Base-by-base conservation (phyloP, 73 alveolate species). In the Symbiodinium pilosum region DNA sequence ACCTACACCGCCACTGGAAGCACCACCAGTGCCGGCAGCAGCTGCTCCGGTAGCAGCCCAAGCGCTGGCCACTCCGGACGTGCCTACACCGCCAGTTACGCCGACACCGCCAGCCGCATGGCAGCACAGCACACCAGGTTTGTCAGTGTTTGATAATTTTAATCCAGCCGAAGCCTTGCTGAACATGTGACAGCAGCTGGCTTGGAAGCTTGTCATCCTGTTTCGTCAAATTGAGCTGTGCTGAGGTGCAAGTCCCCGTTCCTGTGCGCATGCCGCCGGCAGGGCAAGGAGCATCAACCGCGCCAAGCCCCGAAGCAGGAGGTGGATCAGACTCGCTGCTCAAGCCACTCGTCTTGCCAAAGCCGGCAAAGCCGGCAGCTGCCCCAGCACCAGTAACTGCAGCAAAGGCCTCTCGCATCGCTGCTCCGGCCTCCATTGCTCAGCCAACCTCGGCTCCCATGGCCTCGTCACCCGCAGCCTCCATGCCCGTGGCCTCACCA, bases 41-140 rank as follows among this genome's bases (percentile, higher is more conserved):
- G n/a, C 83, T 11, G 94, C 94, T 8, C 68, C 94, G 34, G 94
- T 59, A 4, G 47, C 84, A 26, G 85, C 85, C 38, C 34, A 21
- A 30, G 11, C 32, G 64, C 0, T 42, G 2, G 69, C 4, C 30
- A 6, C 91, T 14, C 21, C 39, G 68, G 18, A 83, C 39, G 39
- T 64, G 32, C 42, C 47, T 18, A 51, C 44, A 16, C 51, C 87
- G 87, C 51, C 87, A 2, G 51, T 39, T 43, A 64, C 9, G 81
- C 41, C 81, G 0, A 18, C 75, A 56, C 34, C 32, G 41, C 81
- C 81, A 64, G 41, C 81, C 24, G 21, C 41, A 64, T 38, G 18
- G 81, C 81, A 4, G 81, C 81, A 64, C 39, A 18, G 30, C 30
- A 38, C 81, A 28, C 39, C 32, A 7, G 77, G 18, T 24, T 26